Percentiles rank a stretch among this genome's conserved stretches.
phyloP scores from a whole-genome alignment of 2,329 filamentous ascomycete genomes.

The Penicillium concentricum region DNA sequence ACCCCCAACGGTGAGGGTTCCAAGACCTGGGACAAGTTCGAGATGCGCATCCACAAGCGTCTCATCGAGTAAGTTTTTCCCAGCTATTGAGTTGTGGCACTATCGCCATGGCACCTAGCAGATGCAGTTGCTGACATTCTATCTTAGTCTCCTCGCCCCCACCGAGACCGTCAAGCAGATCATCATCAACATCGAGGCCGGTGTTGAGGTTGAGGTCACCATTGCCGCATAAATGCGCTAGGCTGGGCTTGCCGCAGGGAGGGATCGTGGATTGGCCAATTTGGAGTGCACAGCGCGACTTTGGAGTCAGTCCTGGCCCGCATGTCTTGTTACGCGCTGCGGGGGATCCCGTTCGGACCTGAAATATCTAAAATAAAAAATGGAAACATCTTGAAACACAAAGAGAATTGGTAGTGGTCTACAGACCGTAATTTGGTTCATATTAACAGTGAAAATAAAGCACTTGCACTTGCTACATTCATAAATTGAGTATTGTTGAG shows the following conservation, averaged over 20 bases:
- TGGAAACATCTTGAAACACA: conserved; percentile 31
- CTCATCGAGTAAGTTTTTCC: conserved; percentile 74
- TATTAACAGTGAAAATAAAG: not conserved
- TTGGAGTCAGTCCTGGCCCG: conserved; percentile 16
- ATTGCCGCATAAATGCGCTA: conserved; percentile 49
- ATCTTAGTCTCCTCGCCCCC: conserved; percentile 79
- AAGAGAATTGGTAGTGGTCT: not conserved
- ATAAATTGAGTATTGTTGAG: not conserved
- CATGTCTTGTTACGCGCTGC: conserved; percentile 15
- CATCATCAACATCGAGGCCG: conserved; percentile 55
- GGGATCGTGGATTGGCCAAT: conserved; percentile 21
- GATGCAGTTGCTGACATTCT: conserved; percentile 13
- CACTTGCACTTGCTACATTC: not conserved
- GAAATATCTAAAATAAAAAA: conserved; percentile 32
- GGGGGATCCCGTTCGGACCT: conserved; percentile 34
- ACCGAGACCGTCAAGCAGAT: conserved; percentile 70
- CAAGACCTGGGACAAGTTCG: conserved; percentile 99
- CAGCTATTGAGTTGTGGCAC: not conserved
- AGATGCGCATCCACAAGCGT: conserved; percentile 99
- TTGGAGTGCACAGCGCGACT: conserved; percentile 18
- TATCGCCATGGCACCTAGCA: not conserved
- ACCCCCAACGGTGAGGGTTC: conserved; percentile 99
- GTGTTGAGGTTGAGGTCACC: conserved; percentile 55
- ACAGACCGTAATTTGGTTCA: not conserved
- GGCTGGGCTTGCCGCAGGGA: conserved; percentile 20